Evolutionary conservation across 2,329 filamentous ascomycete genomes (phyloP).

Genomic region (Trichoderma cornu-damae): DNA sequence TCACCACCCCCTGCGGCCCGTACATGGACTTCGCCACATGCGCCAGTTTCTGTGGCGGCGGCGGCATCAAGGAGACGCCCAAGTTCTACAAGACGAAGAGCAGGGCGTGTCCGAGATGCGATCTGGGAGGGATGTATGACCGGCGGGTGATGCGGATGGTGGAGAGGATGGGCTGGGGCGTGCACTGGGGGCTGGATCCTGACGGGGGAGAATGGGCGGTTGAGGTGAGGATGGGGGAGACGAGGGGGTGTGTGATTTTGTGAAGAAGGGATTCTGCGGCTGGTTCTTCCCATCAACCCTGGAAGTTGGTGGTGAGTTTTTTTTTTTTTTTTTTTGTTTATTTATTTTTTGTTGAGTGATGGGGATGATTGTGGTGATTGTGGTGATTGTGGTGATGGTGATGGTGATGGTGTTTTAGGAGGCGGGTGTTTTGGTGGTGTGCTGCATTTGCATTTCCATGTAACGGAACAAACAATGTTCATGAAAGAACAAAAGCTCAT

Average conservation of each 20-base stretch:
- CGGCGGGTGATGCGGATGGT: slow-evolving; percentile 45
- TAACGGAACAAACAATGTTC: too few species aligned
- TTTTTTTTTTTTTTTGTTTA: too few species aligned
- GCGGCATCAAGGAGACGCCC: slow-evolving; percentile 32
- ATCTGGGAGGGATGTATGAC: slow-evolving; percentile 41
- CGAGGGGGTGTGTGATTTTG: slow-evolving; percentile 29
- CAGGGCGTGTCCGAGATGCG: slow-evolving; percentile 41
- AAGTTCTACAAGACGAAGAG: slow-evolving; percentile 33
- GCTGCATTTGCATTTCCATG: too few species aligned
- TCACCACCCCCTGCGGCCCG: slow-evolving; percentile 44
- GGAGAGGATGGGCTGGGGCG: slow-evolving; percentile 37
- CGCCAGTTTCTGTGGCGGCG: slow-evolving; percentile 37
- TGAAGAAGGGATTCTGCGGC: too few species aligned
- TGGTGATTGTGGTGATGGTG: too few species aligned
- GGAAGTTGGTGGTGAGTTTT: not conserved
- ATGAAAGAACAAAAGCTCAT: too few species aligned
- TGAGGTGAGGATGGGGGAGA: slow-evolving; percentile 29
- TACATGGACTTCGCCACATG: slow-evolving; percentile 49
- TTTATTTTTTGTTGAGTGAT: too few species aligned
- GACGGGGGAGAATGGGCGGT: slow-evolving; percentile 35
- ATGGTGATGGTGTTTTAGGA: too few species aligned
- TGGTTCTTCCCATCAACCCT: too few species aligned
- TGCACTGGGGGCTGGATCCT: slow-evolving; percentile 47
- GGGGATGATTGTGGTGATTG: too few species aligned
- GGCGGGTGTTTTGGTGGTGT: too few species aligned